Percentiles rank a stretch among this genome's conserved stretches.
These are phyloP conservation scores for Cordyceps cateniannulata DNA, from an alignment of 2,329 filamentous ascomycete genomes.

Conservation along the genomic window DNA sequence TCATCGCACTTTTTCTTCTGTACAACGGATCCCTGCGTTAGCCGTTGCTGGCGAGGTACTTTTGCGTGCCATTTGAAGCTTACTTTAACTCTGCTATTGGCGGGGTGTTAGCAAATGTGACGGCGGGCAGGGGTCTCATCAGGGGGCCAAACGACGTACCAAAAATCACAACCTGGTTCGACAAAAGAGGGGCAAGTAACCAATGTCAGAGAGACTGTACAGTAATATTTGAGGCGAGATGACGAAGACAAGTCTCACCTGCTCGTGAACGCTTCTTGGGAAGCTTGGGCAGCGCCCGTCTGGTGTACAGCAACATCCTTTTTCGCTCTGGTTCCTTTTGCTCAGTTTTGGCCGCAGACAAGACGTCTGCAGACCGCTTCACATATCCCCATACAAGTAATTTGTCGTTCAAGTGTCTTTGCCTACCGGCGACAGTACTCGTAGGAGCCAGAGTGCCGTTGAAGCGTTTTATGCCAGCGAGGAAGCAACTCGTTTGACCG, in stretches of 20 bases:
- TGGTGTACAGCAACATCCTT: constrained; percentile 48
- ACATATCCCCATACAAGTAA: background rate
- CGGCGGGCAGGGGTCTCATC: background rate
- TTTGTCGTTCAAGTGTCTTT: background rate
- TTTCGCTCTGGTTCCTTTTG: background rate
- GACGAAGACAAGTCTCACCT: constrained; percentile 34
- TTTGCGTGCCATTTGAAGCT: background rate
- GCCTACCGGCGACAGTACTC: background rate
- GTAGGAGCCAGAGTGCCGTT: background rate
- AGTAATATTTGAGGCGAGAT: background rate
- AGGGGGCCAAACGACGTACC: constrained; percentile 30
- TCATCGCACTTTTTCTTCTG: constrained; percentile 56
- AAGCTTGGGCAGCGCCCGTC: constrained; percentile 43
- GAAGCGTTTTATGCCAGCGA: background rate
- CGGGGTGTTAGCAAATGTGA: constrained; percentile 16
- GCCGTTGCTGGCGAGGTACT: background rate
- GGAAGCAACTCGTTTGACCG: background rate
- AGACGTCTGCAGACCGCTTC: background rate
- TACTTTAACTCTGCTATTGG: constrained; percentile 48
- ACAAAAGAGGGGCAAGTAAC: background rate
- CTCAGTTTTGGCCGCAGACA: constrained; percentile 3
- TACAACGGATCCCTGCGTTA: background rate
- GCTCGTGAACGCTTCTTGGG: constrained; percentile 48
- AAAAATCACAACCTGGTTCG: constrained; percentile 43
- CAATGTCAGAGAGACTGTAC: background rate